Evolutionary conservation across 768 basidiomycete species (phyloP).

Genomic region (Amyloporia xantha): DNA sequence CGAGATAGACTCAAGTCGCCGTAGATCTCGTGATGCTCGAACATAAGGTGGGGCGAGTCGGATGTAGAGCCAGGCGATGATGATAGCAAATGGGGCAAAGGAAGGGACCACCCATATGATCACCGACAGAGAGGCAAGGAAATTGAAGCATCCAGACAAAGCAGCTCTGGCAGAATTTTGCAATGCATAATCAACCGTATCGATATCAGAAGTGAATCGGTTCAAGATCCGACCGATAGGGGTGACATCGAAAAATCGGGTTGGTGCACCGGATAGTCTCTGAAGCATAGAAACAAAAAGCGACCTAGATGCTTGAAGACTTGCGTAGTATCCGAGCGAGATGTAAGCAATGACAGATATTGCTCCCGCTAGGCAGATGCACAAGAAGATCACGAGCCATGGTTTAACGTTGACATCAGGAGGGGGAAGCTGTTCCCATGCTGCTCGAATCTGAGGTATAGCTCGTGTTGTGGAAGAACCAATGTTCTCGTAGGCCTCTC

Average conservation of each 20-base stretch:
- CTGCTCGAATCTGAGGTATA: background rate
- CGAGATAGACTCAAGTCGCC: slow-evolving; percentile 59
- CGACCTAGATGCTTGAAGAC: slow-evolving; percentile 56
- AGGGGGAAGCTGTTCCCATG: slow-evolving; percentile 47
- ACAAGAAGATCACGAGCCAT: slow-evolving; percentile 60
- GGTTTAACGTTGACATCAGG: slow-evolving; percentile 55
- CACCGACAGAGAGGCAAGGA: slow-evolving; percentile 55
- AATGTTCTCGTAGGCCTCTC: slow-evolving; percentile 51
- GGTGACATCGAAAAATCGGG: slow-evolving; percentile 67
- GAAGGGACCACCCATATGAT: slow-evolving; percentile 56
- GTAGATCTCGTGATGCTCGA: slow-evolving; percentile 56
- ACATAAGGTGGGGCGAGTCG: slow-evolving; percentile 57
- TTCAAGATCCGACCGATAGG: slow-evolving; percentile 76
- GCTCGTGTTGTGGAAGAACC: slow-evolving; percentile 4
- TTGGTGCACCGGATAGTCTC: slow-evolving; percentile 54
- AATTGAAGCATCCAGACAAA: slow-evolving; percentile 51
- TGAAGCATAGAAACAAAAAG: slow-evolving; percentile 51
- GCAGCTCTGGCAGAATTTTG: slow-evolving; percentile 50
- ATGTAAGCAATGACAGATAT: slow-evolving; percentile 48
- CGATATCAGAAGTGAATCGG: slow-evolving; percentile 69
- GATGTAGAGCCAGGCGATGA: slow-evolving; percentile 66
- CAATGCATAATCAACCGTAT: slow-evolving; percentile 61
- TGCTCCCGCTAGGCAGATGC: slow-evolving; percentile 55
- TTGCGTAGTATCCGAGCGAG: slow-evolving; percentile 59
- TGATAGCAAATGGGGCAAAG: slow-evolving; percentile 58